Percentiles rank a stretch among this genome's conserved stretches.
Evolutionary conservation across 371 early-diverging fungal species (phyloP).

Genomic region (Circinella umbellata): DNA sequence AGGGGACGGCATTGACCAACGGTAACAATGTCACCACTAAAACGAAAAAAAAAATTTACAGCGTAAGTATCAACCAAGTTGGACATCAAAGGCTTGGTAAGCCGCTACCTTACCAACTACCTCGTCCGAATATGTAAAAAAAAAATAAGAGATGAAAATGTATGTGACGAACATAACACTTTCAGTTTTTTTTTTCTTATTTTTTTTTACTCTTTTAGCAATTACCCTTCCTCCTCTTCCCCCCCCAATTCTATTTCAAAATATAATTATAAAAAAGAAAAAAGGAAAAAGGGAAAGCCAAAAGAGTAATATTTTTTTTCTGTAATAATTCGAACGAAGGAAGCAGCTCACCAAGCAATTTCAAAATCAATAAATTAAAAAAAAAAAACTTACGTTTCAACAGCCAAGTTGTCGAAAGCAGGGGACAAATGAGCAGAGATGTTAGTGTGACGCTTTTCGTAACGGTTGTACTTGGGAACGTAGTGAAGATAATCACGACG

Average conservation of each 20-base stretch:
- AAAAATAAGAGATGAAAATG: not conserved
- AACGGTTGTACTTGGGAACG: constrained; percentile 99
- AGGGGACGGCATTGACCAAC: constrained; percentile 98
- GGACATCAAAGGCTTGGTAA: constrained; percentile 63
- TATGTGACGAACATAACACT: not conserved
- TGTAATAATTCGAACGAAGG: not conserved
- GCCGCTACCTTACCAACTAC: constrained; percentile 68
- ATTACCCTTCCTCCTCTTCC: too few relatives aligned
- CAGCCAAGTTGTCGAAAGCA: constrained; percentile 92
- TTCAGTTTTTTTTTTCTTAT: too few relatives aligned
- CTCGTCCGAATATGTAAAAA: constrained; percentile 42
- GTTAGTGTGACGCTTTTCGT: constrained; percentile 99
- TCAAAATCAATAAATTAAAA: not conserved
- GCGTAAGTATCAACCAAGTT: constrained; percentile 22
- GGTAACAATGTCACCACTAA: constrained; percentile 93
- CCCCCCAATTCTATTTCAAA: too few relatives aligned
- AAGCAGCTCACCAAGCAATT: not conserved
- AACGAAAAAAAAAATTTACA: constrained; percentile 15
- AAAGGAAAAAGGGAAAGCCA: not conserved
- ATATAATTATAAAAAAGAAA: too few relatives aligned
- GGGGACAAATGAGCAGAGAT: constrained; percentile 99
- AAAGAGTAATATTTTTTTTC: not conserved
- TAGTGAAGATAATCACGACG: constrained; percentile 99
- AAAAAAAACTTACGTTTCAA: constrained; percentile 56
- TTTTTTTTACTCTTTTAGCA: too few relatives aligned